Evolutionary conservation across 768 basidiomycete genomes (phyloP).

Genomic region (Kwoniella bestiolae): DNA sequence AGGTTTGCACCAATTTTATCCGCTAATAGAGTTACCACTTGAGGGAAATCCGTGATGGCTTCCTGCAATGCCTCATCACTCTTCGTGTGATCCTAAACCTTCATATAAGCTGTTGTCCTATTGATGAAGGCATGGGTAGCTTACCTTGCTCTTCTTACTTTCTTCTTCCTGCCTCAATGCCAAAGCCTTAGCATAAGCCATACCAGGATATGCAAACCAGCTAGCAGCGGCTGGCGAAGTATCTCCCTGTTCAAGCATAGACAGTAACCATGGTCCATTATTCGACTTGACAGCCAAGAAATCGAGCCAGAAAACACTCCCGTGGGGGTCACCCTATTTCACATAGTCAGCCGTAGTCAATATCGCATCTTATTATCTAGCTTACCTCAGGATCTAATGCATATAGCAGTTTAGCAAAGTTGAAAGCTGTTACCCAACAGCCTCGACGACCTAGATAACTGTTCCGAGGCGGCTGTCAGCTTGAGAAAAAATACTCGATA

Average conservation of each 20-base stretch:
- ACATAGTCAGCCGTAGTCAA: neutral
- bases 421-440: constrained; percentile 85
- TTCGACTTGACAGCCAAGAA: constrained; percentile 80
- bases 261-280: constrained; percentile 78
- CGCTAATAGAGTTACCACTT: constrained; percentile 77
- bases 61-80: constrained; percentile 73
- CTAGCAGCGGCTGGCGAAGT: constrained; percentile 59
- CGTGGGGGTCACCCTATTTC: constrained; percentile 76
- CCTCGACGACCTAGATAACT: constrained; percentile 89
- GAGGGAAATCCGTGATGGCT: constrained; percentile 78
- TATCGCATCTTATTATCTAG: neutral
- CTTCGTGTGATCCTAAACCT: constrained; percentile 63
- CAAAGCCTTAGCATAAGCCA: constrained; percentile 61
- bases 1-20: constrained; percentile 80
- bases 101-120: constrained; percentile 20
- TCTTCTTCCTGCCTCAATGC: constrained; percentile 66
- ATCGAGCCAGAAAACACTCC: constrained; percentile 74
- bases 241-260: constrained; percentile 62
- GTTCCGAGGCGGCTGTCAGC: constrained; percentile 1
- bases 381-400: constrained; percentile 70
- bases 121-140: constrained; percentile 18
- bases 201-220: constrained; percentile 70
- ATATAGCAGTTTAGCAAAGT: constrained; percentile 83
- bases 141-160: constrained; percentile 58
- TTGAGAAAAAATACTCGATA: neutral